phyloP scores from a whole-genome alignment of 2,329 filamentous ascomycete species.

The Exophiala sp. region DNA sequence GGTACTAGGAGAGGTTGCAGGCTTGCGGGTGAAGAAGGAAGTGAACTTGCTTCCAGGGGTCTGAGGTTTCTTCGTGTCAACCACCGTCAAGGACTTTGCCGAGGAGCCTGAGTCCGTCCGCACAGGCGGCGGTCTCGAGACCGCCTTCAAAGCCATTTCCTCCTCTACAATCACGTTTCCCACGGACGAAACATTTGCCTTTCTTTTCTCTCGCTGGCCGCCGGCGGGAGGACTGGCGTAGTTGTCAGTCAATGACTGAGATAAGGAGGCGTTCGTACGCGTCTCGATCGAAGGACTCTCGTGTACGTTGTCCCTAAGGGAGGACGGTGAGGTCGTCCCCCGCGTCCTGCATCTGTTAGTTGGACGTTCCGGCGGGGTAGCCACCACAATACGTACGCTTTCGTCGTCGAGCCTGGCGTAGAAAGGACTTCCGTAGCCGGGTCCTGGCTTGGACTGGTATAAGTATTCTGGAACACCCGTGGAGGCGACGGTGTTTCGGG shows the following conservation, averaged over 20 bases:
- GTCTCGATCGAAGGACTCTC: slow-evolving; percentile 5
- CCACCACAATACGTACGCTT: slow-evolving; percentile 10
- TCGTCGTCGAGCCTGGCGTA: background rate
- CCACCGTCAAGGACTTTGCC: slow-evolving; percentile 34
- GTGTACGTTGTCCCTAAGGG: background rate
- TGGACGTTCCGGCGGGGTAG: background rate
- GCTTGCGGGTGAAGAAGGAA: slow-evolving; percentile 63
- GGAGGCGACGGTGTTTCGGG: slow-evolving; percentile 21
- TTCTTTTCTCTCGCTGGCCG: slow-evolving; percentile 5
- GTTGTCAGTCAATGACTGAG: slow-evolving; percentile 2
- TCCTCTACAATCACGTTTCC: slow-evolving; percentile 18
- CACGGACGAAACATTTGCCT: slow-evolving; percentile 18
- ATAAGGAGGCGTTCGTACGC: slow-evolving; percentile 10
- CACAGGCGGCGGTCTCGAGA: slow-evolving; percentile 39
- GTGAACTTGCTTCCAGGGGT: slow-evolving; percentile 54
- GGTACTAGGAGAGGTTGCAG: slow-evolving; percentile 48
- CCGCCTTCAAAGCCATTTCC: slow-evolving; percentile 42
- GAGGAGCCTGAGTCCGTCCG: slow-evolving; percentile 39
- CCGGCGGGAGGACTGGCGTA: too few relatives aligned
- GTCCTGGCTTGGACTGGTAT: background rate
- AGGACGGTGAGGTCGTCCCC: slow-evolving; percentile 1
- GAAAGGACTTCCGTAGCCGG: slow-evolving; percentile 4
- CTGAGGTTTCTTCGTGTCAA: slow-evolving; percentile 41
- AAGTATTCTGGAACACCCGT: slow-evolving; percentile 3
- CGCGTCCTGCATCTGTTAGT: slow-evolving; percentile 8